A percentile compares a stretch with the other conserved stretches of the same genome.
phyloP scores from a whole-genome alignment of 2,329 filamentous ascomycete genomes.

The Talaromyces sp. region DNA sequence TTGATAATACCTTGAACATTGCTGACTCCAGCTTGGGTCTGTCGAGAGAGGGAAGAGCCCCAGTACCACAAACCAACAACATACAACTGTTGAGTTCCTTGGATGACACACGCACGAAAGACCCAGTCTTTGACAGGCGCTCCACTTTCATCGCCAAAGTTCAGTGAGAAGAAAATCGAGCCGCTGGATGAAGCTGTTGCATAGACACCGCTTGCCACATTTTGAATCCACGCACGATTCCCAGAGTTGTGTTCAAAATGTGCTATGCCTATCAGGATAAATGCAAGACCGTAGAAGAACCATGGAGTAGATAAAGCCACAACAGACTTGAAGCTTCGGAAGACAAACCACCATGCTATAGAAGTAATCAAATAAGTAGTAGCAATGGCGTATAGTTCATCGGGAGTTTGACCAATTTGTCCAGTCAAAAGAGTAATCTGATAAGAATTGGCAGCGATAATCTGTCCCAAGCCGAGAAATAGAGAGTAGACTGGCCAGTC shows the following conservation, averaged over 20 bases:
- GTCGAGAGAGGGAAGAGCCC: constrained; percentile 40
- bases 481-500: constrained; percentile 62
- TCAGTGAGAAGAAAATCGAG: constrained; percentile 61
- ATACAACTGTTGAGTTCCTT: constrained; percentile 64
- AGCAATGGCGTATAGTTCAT: constrained; percentile 57
- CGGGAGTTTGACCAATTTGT: constrained; percentile 54
- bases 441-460: constrained; percentile 62
- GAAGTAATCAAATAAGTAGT: constrained; percentile 56
- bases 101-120: constrained; percentile 61
- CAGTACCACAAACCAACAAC: constrained; percentile 63
- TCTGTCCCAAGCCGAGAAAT: constrained; percentile 57
- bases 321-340: constrained; percentile 54
- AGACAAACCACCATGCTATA: constrained; percentile 59
- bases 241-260: constrained; percentile 45
- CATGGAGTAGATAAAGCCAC: constrained; percentile 58
- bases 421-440: constrained; percentile 64
- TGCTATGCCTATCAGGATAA: constrained; percentile 58
- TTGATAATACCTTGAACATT: constrained; percentile 35
- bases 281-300: constrained; percentile 58
- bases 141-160: constrained; percentile 61
- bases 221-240: constrained; percentile 51
- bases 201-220: constrained; percentile 58
- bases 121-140: constrained; percentile 61
- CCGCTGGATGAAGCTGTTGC: constrained; percentile 59
- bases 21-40: constrained; percentile 37